phyloP scores from a whole-genome alignment of 768 basidiomycete species.

The Suillus luteus region DNA sequence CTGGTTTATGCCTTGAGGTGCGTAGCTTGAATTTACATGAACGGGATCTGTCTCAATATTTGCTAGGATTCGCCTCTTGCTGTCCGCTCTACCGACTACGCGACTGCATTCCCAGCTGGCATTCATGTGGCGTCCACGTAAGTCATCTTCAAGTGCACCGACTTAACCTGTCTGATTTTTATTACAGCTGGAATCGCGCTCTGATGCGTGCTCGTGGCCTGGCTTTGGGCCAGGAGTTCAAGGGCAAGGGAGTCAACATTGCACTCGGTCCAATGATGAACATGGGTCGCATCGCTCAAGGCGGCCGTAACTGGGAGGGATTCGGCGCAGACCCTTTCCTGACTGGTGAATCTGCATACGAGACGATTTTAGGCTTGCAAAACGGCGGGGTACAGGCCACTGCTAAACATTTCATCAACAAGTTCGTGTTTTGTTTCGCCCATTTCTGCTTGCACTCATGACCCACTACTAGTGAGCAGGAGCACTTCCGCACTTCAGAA shows the following conservation, averaged over 20 bases:
- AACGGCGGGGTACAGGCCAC: slow-evolving; percentile 72
- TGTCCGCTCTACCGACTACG: slow-evolving; percentile 42
- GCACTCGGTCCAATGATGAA: no score
- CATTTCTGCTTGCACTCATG: slow-evolving; percentile 23
- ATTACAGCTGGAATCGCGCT: slow-evolving; percentile 54
- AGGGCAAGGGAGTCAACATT: slow-evolving; percentile 31
- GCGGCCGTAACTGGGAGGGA: slow-evolving; percentile 88
- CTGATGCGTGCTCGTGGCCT: slow-evolving; percentile 64
- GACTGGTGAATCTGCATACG: slow-evolving; percentile 68
- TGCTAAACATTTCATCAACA: slow-evolving; percentile 75
- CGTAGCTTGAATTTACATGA: slow-evolving; percentile 6
- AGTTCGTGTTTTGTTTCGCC: slow-evolving; percentile 38
- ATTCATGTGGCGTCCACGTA: slow-evolving; percentile 55
- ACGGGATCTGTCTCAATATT: not conserved
- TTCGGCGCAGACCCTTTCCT: slow-evolving; percentile 86
- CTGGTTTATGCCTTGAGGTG: slow-evolving; percentile 66
- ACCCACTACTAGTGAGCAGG: slow-evolving; percentile 56
- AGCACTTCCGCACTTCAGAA: slow-evolving; percentile 54
- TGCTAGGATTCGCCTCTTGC: slow-evolving; percentile 38
- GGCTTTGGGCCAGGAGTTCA: slow-evolving; percentile 67
- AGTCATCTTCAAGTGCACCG: slow-evolving; percentile 24
- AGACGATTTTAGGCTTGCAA: slow-evolving; percentile 81
- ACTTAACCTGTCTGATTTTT: slow-evolving; percentile 29
- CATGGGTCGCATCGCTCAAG: slow-evolving; percentile 38
- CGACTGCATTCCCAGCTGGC: slow-evolving; percentile 55